Percentiles rank a stretch among this genome's conserved stretches.
Conservation (phyloP, 306 rosid species). For the Herpetospermum pedunculosum region DNA sequence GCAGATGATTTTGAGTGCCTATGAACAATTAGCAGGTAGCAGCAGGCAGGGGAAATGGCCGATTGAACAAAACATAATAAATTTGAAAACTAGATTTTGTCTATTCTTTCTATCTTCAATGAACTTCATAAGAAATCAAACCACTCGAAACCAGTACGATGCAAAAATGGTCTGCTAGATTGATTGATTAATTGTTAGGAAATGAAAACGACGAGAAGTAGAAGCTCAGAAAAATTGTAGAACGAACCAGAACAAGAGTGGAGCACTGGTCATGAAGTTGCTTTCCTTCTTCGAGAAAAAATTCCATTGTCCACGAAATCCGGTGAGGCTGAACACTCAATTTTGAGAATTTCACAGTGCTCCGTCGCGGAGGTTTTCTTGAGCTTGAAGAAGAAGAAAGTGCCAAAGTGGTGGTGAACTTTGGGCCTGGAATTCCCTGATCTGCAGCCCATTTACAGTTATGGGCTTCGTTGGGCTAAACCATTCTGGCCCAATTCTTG, state of each 20-base stretch:
- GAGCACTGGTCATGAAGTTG: slow-evolving; percentile 34
- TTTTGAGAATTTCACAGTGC: not conserved
- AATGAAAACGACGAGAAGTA: not conserved
- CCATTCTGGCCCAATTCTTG: not conserved
- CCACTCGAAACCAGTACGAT: not conserved
- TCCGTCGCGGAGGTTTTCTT: slow-evolving; percentile 4
- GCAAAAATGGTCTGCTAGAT: not conserved
- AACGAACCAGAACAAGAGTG: slow-evolving; percentile 62
- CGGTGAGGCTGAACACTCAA: not conserved
- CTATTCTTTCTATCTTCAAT: not conserved
- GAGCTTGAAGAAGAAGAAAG: slow-evolving; percentile 11
- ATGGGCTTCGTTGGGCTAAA: not conserved
- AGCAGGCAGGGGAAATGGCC: not conserved
- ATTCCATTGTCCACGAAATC: slow-evolving; percentile 30
- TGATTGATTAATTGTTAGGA: not conserved
- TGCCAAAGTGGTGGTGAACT: not conserved
- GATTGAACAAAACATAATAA: not conserved
- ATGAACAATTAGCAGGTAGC: not conserved
- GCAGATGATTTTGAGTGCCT: not conserved
- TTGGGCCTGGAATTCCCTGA: not conserved
- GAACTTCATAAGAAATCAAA: not conserved
- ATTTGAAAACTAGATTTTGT: not conserved
- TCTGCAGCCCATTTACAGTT: not conserved
- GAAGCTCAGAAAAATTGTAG: slow-evolving; percentile 10
- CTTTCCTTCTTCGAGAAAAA: slow-evolving; percentile 51